These are phyloP conservation scores for Podila verticillata DNA, from an alignment of 192 early-diverging fungal genomes.

Conservation along the genomic window DNA sequence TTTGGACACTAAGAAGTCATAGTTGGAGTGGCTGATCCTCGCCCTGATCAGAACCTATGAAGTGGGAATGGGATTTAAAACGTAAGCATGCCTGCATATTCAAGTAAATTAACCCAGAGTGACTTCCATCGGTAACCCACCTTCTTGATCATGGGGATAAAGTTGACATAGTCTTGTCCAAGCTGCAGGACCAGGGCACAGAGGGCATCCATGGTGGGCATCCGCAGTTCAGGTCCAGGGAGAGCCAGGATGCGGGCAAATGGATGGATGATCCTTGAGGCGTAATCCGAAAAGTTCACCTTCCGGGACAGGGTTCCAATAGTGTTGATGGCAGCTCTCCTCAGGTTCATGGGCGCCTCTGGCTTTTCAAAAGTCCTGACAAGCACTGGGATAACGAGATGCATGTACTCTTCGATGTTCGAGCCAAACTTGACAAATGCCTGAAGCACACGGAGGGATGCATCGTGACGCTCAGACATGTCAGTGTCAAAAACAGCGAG, in stretches of 20 bases:
- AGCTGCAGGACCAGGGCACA: conserved; percentile 86
- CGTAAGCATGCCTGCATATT: background rate
- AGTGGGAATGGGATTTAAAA: background rate
- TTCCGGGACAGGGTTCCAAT: conserved; percentile 78
- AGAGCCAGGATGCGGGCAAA: conserved; percentile 79
- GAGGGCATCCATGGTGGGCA: conserved; percentile 81
- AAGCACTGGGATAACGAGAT: conserved; percentile 87
- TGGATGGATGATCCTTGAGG: conserved; percentile 87
- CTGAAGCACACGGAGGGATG: conserved; percentile 75
- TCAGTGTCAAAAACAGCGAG: conserved; percentile 89
- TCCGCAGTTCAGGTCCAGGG: conserved; percentile 62
- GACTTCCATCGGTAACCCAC: conserved; percentile 26
- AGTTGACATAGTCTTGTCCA: conserved; percentile 85
- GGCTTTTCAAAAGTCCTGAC: conserved; percentile 82
- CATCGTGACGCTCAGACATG: conserved; percentile 69
- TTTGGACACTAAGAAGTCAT: conserved; percentile 80
- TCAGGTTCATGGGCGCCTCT: conserved; percentile 67
- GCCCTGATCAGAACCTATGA: conserved; percentile 62
- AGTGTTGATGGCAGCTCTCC: conserved; percentile 73
- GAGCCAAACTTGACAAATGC: conserved; percentile 84
- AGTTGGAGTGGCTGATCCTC: conserved; percentile 74
- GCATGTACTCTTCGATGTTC: conserved; percentile 93
- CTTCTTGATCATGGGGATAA: conserved; percentile 88
- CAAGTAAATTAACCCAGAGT: background rate
- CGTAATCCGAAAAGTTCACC: conserved; percentile 85